Evolutionary conservation across 352 stramenopile species (phyloP), one percentile per base, ranked within the genome.

Genomic region (Pythium aristosporum): DNA sequence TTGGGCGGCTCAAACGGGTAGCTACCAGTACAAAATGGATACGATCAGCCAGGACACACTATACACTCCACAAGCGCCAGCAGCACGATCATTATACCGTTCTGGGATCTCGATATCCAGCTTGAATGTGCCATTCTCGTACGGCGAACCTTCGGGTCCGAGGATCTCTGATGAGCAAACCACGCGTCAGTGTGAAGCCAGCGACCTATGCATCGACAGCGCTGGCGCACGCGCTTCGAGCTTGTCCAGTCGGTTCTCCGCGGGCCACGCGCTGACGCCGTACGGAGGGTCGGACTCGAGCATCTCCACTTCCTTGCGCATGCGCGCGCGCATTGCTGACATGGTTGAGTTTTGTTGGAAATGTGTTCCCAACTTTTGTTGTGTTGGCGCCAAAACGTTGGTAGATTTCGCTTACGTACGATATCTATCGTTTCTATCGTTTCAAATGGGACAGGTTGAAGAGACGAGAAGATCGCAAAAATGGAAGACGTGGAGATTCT

Each of bases 1-100:
- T 92, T 91, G 3, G 85, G 85, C 9, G 85, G 85, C 63, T 94
- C 83, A 64, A 94, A 94, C 41, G 85, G 85, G 47, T 94, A 94
- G 5, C 85, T 94, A 52, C 32, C 25, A 30, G 25, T 30, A 5
- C 25, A 30, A 30, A 0, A 12, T 20, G 25, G 39, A 46, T 46
- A 46, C 39, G 16, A 46, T 42, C 37, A 42, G 37, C 37, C 4
- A 42, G 10, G 15, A 18, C 37, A 12, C 37, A 42, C 15, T 12
- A 42, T 16, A 42, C 36, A 11, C 10, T 16, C 37, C 37, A 42
- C 2, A 42, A 42, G 11, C 1, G 15, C 37, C 58, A 30, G 25
- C 25, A 30, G 25, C 25, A 30, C 25, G 25, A 30, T 30, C 3
- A 30, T 5, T 5, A 3, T 46, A 86, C 79, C 79, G 62, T 41